These are phyloP conservation scores for Polysphondylium violaceum DNA, from an alignment of 78 protist genomes.

Conservation along the genomic window DNA sequence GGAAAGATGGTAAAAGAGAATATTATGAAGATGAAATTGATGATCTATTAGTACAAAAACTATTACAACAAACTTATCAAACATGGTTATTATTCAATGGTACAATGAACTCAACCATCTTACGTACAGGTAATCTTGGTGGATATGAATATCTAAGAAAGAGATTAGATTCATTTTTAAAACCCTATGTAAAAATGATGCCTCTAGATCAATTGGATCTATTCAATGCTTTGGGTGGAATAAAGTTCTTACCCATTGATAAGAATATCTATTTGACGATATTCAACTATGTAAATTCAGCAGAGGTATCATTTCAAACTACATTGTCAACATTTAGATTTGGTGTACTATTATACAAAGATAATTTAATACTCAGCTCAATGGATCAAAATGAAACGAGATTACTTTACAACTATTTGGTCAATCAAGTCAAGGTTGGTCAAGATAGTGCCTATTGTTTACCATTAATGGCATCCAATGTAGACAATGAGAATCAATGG, in stretches of 20 bases:
- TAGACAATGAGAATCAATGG: constrained; percentile 33
- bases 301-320: constrained; percentile 54
- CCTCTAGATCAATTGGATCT: constrained; percentile 70
- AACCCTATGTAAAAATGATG: constrained; percentile 54
- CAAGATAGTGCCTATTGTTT: background rate
- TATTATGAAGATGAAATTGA: constrained; percentile 63
- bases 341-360: constrained; percentile 41
- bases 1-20: constrained; percentile 28
- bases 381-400: constrained; percentile 49
- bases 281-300: constrained; percentile 38
- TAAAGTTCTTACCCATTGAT: constrained; percentile 84
- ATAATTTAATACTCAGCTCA: constrained; percentile 15
- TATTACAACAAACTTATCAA: constrained; percentile 50
- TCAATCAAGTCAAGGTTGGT: constrained; percentile 35
- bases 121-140: background rate
- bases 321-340: constrained; percentile 47
- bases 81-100: constrained; percentile 53
- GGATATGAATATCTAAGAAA: constrained; percentile 14
- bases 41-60: constrained; percentile 16
- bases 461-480: constrained; percentile 9
- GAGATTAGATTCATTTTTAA: constrained; percentile 45
- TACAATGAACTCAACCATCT: background rate
- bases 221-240: constrained; percentile 76
- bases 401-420: constrained; percentile 41
- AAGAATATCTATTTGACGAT: constrained; percentile 74